Evolutionary conservation across 805 yeast genomes (phyloP), one percentile per base, ranked within the genome.

Genomic region (Clavispora santaluciae): DNA sequence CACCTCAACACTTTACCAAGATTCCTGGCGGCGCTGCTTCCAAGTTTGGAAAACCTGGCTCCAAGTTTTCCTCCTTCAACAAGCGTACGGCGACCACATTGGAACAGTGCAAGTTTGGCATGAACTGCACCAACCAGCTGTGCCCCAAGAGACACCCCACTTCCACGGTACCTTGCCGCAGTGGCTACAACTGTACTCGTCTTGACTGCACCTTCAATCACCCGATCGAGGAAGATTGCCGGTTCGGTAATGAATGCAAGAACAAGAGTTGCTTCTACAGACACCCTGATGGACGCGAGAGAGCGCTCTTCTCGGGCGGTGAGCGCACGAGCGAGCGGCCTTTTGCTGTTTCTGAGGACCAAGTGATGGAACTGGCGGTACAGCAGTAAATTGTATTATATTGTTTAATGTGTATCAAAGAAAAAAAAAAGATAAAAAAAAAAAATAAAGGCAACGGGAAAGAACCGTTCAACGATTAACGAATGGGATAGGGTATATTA

Each of bases 71-170:
- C 11, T n/a, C 8, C n/a, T 26, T 26, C 18, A 11, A 25, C 23
- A 21, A 37, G 20, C 25, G 22, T 17, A 29, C 26, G 4, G 81
- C 80, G 42, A 76, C 71, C 54, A 72, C 79, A 1, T 70, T 88
- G 52, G 95, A 86, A 48, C 87, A 86, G 54, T 89, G 97, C 64
- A 86, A 83, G 60, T 89, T 78, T 58, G 89, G 90, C 28, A 50
- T 75, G 8, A 70, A 75, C 44, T 89, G 97, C 64, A 82, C 88
- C 33, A 87, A 87, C 56, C 76, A 72, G 50, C 75, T 73, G 53
- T 89, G 97, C 64, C 82, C 84, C 45, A 84, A 76, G 60, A 79
- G 97, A 65, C 97, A 89, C 63, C 95, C 96, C 2, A 73, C 79
- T 13, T 72, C 86, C 7, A 72, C 76, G 6, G 77, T 81, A 22